Conservation (phyloP, 1,284 basidiomycete species). For the Ganoderma multipileum region DNA sequence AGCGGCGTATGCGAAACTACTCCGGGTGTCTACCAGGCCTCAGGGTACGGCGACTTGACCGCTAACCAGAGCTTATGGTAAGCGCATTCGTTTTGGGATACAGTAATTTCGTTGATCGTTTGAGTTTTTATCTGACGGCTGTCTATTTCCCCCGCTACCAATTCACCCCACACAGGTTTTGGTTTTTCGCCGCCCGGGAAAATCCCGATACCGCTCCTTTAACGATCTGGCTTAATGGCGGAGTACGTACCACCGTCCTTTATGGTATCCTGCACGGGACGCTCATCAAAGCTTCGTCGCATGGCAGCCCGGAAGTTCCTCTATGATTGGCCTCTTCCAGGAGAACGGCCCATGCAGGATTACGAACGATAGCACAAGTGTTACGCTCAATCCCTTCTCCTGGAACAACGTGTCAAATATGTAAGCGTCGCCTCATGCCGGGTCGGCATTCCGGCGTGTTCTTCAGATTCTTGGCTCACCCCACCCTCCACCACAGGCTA, state of each 20-base stretch:
- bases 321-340: conserved; percentile 73
- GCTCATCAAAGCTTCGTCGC: conserved; percentile 5
- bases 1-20: conserved; percentile 67
- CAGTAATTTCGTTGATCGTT: neutral
- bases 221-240: conserved; percentile 71
- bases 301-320: conserved; percentile 64
- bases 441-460: neutral
- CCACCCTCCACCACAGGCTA: conserved; percentile 36
- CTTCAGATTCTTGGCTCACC: neutral
- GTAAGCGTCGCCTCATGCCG: conserved; percentile 31
- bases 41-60: conserved; percentile 65
- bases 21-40: conserved; percentile 61
- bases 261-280: neutral
- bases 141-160: neutral
- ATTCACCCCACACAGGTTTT: conserved; percentile 53
- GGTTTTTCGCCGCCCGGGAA: conserved; percentile 71
- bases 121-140: neutral
- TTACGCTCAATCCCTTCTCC: conserved; percentile 62
- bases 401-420: conserved; percentile 73
- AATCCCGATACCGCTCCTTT: conserved; percentile 63
- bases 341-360: conserved; percentile 71
- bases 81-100: conserved; percentile 15
- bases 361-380: conserved; percentile 58
- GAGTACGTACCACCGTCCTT: conserved; percentile 46
- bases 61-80: conserved; percentile 63